A percentile compares a stretch with the other conserved stretches of the same genome.
Conservation (phyloP, 352 stramenopile species). For the Globisporangium nodosum region DNA sequence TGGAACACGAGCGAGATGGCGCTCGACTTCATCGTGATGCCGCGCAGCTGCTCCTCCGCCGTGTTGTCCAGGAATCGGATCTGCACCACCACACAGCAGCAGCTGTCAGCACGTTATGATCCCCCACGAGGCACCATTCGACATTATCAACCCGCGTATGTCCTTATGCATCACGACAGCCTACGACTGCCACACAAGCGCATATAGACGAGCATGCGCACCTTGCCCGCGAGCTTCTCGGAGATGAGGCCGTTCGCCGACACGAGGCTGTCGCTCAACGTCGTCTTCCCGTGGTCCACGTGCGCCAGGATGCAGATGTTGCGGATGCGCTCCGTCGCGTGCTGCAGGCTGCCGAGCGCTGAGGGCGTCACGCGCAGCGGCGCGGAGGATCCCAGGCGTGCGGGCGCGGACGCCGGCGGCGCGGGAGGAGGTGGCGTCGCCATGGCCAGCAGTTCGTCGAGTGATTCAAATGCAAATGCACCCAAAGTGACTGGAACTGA, state of each 20-base stretch:
- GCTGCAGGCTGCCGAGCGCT: constrained; percentile 57
- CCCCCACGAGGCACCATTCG: too few relatives aligned
- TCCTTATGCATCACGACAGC: not conserved
- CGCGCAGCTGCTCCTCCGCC: constrained; percentile 91
- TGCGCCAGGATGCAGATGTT: constrained; percentile 96
- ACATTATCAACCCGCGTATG: not conserved
- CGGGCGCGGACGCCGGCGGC: not conserved
- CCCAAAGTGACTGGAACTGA: not conserved
- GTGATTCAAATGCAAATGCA: not conserved
- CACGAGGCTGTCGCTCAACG: constrained; percentile 94
- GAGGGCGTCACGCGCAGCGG: constrained; percentile 40
- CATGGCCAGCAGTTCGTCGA: constrained; percentile 7
- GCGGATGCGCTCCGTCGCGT: constrained; percentile 75
- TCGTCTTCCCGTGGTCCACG: constrained; percentile 93
- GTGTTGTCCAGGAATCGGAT: constrained; percentile 95
- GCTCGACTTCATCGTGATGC: constrained; percentile 97
- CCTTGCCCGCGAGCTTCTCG: constrained; percentile 92
- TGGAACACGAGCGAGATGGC: constrained; percentile 93
- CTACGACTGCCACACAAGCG: too few relatives aligned
- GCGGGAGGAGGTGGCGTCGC: not conserved
- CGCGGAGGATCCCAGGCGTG: not conserved
- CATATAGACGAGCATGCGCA: constrained; percentile 15
- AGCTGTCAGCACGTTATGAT: not conserved
- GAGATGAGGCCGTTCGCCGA: constrained; percentile 97
- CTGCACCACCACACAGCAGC: constrained; percentile 21